These are phyloP conservation scores for Pseudopithomyces maydicus DNA, from an alignment of 2,329 filamentous ascomycete genomes.

Conservation along the genomic window DNA sequence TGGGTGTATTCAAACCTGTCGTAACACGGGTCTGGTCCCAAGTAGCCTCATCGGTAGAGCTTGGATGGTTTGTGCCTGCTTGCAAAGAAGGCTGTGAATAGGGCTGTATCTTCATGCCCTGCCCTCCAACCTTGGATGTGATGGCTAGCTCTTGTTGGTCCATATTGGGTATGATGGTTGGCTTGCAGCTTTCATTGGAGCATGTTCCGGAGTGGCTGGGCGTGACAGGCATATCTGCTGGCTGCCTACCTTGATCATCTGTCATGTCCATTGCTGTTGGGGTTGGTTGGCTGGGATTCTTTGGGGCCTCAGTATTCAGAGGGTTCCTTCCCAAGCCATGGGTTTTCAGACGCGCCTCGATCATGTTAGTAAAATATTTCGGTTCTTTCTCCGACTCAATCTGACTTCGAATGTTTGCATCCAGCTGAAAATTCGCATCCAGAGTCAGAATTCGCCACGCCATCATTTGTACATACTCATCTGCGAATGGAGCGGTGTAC, in stretches of 20 bases:
- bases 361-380: background rate
- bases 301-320: background rate
- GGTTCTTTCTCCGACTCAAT: conserved; percentile 11
- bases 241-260: background rate
- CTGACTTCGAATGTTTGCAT: background rate
- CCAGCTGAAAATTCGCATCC: conserved; percentile 1
- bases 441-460: conserved; percentile 16
- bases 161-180: no score
- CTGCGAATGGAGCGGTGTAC: conserved; percentile 6
- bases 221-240: background rate
- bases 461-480: conserved; percentile 16
- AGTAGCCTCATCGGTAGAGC: background rate
- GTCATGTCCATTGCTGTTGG: background rate
- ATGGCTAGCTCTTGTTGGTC: no score
- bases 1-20: background rate
- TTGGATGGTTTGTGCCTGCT: background rate
- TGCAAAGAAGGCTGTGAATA: background rate
- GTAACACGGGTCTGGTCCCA: background rate
- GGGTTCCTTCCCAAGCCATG: conserved; percentile 1
- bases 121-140: no score
- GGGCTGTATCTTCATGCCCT: background rate
- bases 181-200: background rate
- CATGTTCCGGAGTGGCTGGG: background rate
- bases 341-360: conserved; percentile 3
- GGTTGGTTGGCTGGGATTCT: background rate